Evolutionary conservation across 2,329 filamentous ascomycete species (phyloP), one percentile per base, ranked within the genome.

Genomic region (Aspergillus ibericus): DNA sequence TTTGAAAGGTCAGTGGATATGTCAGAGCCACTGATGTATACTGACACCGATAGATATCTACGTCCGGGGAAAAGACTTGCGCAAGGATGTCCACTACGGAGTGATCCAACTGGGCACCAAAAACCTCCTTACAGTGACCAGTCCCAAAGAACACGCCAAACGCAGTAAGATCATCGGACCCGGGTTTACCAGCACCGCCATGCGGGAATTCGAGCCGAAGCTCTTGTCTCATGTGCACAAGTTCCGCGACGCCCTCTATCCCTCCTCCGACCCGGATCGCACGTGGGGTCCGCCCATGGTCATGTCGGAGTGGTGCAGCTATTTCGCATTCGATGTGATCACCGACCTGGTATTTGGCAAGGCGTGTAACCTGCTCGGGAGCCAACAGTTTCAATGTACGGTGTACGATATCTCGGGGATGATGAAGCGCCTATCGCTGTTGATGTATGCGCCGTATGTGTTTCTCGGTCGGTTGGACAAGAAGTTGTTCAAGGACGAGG

Each of bases 391-490:
- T 36, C 38, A 20, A 32, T 53, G 38, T 27, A 53, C 50, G 16
- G 12, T 53, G 36, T 53, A 53, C n/a, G 12, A 44, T 29, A 44
- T 34, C 36, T 44, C 27, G 15, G 49, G 49, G 22, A 52, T 52
- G 49, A 52, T 40, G 49, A 52, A 52, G 49, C 49, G 49, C 4
- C 16, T 52, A 20, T 52, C 35, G 22, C 35, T 52, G 22, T 16
- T 52, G 15, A 52, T 42, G 49, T 42, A 52, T 40, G 49, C 49
- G 13, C 62, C 56, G 8, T 38, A 42, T 44, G 27, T 53, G 38
- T 56, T 29, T 32, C 49, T 59, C 5, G 53, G 48, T 12, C 53
- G 57, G 32, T 25, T 59, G 47, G 53, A 53, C 42, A 52, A 35
- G 48, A 53, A 53, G 38, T n/a, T 57, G 13, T 57, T 57, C 29